Evolutionary conservation across 2,329 filamentous ascomycete genomes (phyloP), one percentile per base, ranked within the genome.

Genomic region (Triangularia verruculosa): DNA sequence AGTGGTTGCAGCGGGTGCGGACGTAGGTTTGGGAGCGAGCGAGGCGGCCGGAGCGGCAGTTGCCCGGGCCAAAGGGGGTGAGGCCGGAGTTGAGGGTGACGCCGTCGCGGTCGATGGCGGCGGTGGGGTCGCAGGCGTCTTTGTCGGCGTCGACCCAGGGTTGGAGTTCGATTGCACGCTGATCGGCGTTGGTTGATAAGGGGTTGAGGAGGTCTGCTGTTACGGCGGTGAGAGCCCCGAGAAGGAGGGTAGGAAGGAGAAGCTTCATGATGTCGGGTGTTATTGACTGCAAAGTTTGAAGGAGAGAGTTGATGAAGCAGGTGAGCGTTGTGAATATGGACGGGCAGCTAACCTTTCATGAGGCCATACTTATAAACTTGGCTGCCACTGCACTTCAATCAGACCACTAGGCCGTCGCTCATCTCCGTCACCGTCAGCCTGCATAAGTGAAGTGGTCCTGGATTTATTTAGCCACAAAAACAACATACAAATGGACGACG

Each of bases 1-100:
- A 28, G 54, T 57, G 24, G 54, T 57, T 57, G 54, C 54, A 57
- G 54, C 54, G 54, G 4, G 13, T 20, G 12, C 54, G 54, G 17
- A 32, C 24, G 54, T 57, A 57, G 54, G n/a, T 17, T 9, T 54
- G 52, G 52, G 52, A 54, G 22, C 11, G 52, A 12, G 52, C 20
- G 22, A 54, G 52, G 13, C 52, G 22, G 12, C 22, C 52, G 13
- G 25, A 2, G 52, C 52, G 52, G 52, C 52, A 54, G 52, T 25
- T 15, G 12, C 52, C 52, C 3, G 22, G 2, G 4, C 22, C 4
- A 24, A 25, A 25, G 24, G 52, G 22, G 8, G 9, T 6, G 22
- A 54, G 52, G 5, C 52, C 52, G 3, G 13, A 22, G 52, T 54
- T 54, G 22, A 54, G 22, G 4, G 52, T 54, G 2, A 9, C 4